These are phyloP conservation scores for Elongisporangium undulatum DNA, from an alignment of 352 stramenopile species.

Conservation along the genomic window DNA sequence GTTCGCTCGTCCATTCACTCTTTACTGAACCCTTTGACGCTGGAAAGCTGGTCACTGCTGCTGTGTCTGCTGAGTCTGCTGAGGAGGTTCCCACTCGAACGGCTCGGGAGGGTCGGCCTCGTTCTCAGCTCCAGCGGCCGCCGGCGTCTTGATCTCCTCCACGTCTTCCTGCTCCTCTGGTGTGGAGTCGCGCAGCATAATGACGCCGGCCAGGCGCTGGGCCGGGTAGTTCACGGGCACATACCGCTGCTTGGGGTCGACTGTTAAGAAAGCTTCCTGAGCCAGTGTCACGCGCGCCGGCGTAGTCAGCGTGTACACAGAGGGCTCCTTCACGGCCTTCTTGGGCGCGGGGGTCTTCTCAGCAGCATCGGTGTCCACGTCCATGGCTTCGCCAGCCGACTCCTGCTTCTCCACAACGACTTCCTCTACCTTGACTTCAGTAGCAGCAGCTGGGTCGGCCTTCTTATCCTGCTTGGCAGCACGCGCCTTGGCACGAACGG, in stretches of 20 bases:
- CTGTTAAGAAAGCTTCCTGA: constrained; percentile 89
- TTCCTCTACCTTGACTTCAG: constrained; percentile 45
- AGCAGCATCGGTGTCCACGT: constrained; percentile 57
- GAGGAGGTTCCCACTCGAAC: constrained; percentile 94
- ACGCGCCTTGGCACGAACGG: constrained; percentile 94
- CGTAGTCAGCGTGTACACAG: constrained; percentile 91
- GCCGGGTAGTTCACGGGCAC: constrained; percentile 66
- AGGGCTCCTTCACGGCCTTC: constrained; percentile 89
- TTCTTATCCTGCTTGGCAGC: constrained; percentile 91
- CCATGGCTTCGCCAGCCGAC: constrained; percentile 45
- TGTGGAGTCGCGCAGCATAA: constrained; percentile 95
- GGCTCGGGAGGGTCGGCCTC: constrained; percentile 94
- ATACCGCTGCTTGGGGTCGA: constrained; percentile 93
- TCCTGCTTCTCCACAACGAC: constrained; percentile 38
- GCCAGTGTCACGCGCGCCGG: constrained; percentile 91
- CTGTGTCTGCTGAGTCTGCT: constrained; percentile 29
- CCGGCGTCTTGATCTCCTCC: constrained; percentile 89
- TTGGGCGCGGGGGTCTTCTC: constrained; percentile 37
- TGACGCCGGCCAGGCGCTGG: constrained; percentile 86
- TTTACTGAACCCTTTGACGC: background rate
- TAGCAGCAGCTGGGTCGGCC: constrained; percentile 10
- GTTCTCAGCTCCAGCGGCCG: constrained; percentile 88
- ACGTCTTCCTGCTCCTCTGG: constrained; percentile 93
- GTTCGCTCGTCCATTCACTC: background rate
- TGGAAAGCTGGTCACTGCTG: background rate